Evolutionary conservation across 2,329 filamentous ascomycete genomes (phyloP), one percentile per base, ranked within the genome.

Genomic region (Penicillium rolfsii): DNA sequence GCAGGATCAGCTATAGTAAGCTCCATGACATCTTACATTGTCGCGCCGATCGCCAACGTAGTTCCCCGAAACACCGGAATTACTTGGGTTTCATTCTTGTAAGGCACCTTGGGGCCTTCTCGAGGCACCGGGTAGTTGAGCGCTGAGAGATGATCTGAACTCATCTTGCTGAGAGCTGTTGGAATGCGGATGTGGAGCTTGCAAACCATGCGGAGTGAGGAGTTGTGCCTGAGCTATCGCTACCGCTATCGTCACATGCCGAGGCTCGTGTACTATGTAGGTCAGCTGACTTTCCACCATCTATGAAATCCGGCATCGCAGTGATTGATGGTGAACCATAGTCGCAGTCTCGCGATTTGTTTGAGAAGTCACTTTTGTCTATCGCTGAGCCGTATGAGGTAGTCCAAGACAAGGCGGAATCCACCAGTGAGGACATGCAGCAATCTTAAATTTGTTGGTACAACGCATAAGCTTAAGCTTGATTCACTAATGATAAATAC

Each of bases 11-110:
- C 4, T 22, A 12, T 7, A 36, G 9, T 38, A 33, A 48, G 57
- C 56, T 52, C 45, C 30, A 38, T 63, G n/a, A 1, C 14, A 36
- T 75, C 83, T 72, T 77, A 91, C 88, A 90, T 70, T 60, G 81
- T 85, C 55, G 85, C 84, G 45, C 84, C 86, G 55, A 88, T 79
- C 30, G 85, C 81, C 52, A 96, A 79, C 7, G 87, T 76, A 35
- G 83, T 76, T 5, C 91, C 91, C 58, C 88, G 83, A 64, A 96
- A 79, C 1, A 87, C 83, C 0, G 91, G 91, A 72, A 94, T 93
- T 43, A 84, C 81, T 63, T 87, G 84, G 35, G 81, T 74, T n/a
- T 77, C 73, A 64, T 81, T 80, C 26, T 78, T 72, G 63, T 83
- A 84, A 5, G 78, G 77, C n/a, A 76, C 73, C 0, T 68, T 56